A percentile compares a stretch with the other conserved stretches of the same genome.
Evolutionary conservation across 805 yeast species (phyloP).

Genomic region (Metschnikowia aberdeeniae): DNA sequence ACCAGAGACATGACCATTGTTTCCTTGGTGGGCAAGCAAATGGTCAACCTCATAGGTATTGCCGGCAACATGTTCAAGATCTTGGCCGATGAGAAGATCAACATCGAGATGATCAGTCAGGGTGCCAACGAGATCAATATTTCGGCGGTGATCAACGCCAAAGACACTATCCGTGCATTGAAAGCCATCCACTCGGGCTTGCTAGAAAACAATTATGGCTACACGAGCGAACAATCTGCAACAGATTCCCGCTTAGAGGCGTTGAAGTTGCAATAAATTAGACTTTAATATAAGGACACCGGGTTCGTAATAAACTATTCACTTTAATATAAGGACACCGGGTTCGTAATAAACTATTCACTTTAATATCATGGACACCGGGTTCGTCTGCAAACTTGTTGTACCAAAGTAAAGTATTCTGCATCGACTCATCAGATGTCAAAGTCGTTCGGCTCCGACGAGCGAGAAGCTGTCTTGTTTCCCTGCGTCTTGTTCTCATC

Average conservation of each 20-base stretch:
- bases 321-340: no score
- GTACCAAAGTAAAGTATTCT: background rate
- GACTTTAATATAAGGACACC: no score
- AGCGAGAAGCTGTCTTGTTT: constrained; percentile 12
- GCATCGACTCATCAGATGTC: constrained; percentile 18
- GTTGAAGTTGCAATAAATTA: constrained; percentile 9
- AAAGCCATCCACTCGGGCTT: constrained; percentile 78
- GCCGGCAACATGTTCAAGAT: constrained; percentile 97
- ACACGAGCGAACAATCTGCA: constrained; percentile 14
- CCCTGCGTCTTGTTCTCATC: constrained; percentile 38
- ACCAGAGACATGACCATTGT: constrained; percentile 86
- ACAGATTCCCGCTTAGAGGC: constrained; percentile 17
- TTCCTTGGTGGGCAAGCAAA: constrained; percentile 92
- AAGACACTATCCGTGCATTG: constrained; percentile 80
- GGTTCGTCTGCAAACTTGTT: no score
- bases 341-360: background rate
- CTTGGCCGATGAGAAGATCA: constrained; percentile 84
- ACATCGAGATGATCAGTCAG: constrained; percentile 97
- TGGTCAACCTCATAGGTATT: constrained; percentile 94
- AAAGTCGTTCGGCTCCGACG: constrained; percentile 22
- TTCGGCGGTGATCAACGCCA: constrained; percentile 86
- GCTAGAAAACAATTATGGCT: constrained; percentile 43
- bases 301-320: background rate
- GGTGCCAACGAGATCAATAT: constrained; percentile 98
- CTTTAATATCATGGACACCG: no score